Percentiles rank a stretch among this genome's conserved stretches.
These are phyloP conservation scores for Penicillium olsonii DNA, from an alignment of 2,329 filamentous ascomycete species.

Conservation along the genomic window DNA sequence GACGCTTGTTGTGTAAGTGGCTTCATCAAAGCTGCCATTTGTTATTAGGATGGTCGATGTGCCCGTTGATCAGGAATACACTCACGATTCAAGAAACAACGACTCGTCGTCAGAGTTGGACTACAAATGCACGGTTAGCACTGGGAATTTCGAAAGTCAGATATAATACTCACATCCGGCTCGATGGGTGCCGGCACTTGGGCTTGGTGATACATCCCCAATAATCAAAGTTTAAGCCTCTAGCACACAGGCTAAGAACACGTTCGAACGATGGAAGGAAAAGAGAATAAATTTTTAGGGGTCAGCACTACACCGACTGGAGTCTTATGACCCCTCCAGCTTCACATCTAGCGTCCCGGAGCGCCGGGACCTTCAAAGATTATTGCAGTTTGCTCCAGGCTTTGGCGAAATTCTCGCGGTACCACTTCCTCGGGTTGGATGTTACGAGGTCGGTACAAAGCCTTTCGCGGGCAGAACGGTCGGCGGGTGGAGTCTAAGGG, in stretches of 20 bases:
- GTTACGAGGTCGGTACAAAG: constrained; percentile 10
- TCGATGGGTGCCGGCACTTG: constrained; percentile 22
- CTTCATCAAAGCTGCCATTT: constrained; percentile 22
- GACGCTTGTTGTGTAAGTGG: constrained; percentile 33
- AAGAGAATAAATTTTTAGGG: constrained; percentile 6
- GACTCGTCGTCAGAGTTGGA: constrained; percentile 28
- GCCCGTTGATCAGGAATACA: background rate
- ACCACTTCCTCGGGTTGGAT: constrained; percentile 4
- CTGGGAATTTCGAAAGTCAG: background rate
- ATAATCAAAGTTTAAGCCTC: background rate
- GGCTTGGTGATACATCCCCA: constrained; percentile 10
- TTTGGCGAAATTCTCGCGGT: background rate
- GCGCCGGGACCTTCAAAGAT: constrained; percentile 12
- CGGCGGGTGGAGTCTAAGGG: background rate
- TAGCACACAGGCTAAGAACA: background rate
- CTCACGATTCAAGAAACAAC: constrained; percentile 30
- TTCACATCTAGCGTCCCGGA: constrained; percentile 19
- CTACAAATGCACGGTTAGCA: constrained; percentile 12
- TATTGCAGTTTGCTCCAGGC: background rate
- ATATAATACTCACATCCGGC: constrained; percentile 26
- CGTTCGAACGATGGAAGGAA: constrained; percentile 13
- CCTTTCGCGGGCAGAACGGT: constrained; percentile 1
- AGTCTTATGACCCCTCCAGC: constrained; percentile 24
- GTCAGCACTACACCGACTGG: constrained; percentile 18
- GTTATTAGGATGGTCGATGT: constrained; percentile 8